phyloP scores from a whole-genome alignment of 2,329 filamentous ascomycete genomes.

The Arachnomyces sp. region DNA sequence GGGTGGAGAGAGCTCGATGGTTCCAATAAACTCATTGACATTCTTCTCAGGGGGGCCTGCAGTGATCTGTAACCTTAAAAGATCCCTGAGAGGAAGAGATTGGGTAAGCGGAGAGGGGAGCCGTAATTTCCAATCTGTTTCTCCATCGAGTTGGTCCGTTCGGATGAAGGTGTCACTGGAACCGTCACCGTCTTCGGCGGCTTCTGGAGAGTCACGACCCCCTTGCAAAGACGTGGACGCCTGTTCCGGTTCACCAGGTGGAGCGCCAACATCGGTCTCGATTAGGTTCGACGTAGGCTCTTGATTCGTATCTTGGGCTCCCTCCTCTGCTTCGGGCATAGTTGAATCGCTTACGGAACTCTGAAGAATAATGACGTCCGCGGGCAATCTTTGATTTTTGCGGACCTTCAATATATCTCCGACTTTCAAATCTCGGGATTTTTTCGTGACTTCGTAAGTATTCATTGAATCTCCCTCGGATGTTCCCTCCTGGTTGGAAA shows the following conservation, averaged over 20 bases:
- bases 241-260: no score
- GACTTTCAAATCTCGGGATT: constrained; percentile 81
- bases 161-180: constrained; percentile 88
- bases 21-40: constrained; percentile 93
- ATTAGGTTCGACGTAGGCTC: no score
- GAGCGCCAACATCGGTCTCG: no score
- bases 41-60: constrained; percentile 88
- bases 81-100: constrained; percentile 62
- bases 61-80: constrained; percentile 59
- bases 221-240: no score
- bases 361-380: constrained; percentile 88
- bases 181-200: constrained; percentile 29
- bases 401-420: constrained; percentile 89
- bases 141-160: constrained; percentile 93
- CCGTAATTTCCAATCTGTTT: constrained; percentile 97
- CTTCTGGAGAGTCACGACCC: constrained; percentile 2
- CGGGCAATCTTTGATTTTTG: constrained; percentile 88
- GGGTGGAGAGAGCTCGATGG: constrained; percentile 63
- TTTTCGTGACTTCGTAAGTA: constrained; percentile 61
- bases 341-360: constrained; percentile 58
- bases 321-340: constrained; percentile 19
- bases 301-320: constrained; percentile 18
- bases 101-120: constrained; percentile 82
- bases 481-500: no score
- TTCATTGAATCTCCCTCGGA: constrained; percentile 19